These are phyloP conservation scores for Platanthera zijinensis DNA, from an alignment of 106 monocot genomes.

Conservation along the genomic window DNA sequence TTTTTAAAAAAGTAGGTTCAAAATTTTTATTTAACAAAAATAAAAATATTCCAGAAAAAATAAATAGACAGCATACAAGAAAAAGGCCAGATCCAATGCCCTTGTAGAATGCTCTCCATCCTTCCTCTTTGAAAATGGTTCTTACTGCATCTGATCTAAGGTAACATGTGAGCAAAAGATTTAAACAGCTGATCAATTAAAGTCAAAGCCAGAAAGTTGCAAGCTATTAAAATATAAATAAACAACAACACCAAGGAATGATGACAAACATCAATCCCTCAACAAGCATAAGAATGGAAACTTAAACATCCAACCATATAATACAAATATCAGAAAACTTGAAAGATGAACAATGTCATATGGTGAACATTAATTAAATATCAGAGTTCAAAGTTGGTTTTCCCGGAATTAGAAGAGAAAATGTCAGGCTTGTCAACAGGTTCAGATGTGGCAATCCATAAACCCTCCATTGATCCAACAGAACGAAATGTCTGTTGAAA, in stretches of 20 bases:
- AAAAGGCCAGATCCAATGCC: constrained; percentile 82
- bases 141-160: constrained; percentile 84
- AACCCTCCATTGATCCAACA: too few species aligned
- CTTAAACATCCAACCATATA: background rate
- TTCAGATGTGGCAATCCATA: too few species aligned
- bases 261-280: background rate
- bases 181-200: constrained; percentile 4
- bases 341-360: background rate
- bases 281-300: background rate
- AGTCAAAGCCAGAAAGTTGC: background rate
- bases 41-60: background rate
- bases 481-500: too few species aligned
- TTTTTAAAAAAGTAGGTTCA: background rate
- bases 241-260: background rate
- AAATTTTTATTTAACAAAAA: background rate
- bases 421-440: too few species aligned
- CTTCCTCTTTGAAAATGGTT: constrained; percentile 89
- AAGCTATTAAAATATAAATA: background rate
- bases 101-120: constrained; percentile 69
- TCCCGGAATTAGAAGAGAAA: too few species aligned
- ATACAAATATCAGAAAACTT: background rate
- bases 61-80: constrained; percentile 52
- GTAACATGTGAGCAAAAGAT: constrained; percentile 24
- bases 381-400: too few species aligned
- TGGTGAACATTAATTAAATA: background rate